Evolutionary conservation across 2,329 filamentous ascomycete genomes (phyloP), one percentile per base, ranked within the genome.

Genomic region (Stachybotrys elegans): DNA sequence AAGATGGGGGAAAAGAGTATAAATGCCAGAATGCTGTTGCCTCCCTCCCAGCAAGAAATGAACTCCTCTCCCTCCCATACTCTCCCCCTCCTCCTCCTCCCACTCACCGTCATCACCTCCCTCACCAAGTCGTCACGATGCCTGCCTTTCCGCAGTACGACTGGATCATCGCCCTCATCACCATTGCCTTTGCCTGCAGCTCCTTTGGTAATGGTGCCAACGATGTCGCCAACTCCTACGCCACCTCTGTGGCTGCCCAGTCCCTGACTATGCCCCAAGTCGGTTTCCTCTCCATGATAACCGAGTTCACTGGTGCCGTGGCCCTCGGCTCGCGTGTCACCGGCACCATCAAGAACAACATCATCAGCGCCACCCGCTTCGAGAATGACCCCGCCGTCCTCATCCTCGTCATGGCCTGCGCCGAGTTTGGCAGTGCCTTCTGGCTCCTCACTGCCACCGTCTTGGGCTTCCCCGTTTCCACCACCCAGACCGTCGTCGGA

Each of bases 161-260:
- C 16, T 39, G 36, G 36, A 22, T 39, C 36, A 13, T 39, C 7
- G 36, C 36, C 36, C 16, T 39, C 19, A 39, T 21, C 20, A 39
- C 36, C 36, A 39, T 39, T 23, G 36, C 36, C 4, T 21, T 39
- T 39, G 22, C 19, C 20, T 17, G 36, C 16, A 39, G 36, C n/a
- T 17, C 36, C 17, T 40, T 34, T 34, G 25, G 27, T 22, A 39
- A 39, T 21, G 54, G 54, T 43, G 55, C 53, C 42, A 57, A 72
- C 63, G 79, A 82, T 78, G 78, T 83, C 43, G 79, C 79, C 54
- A 83, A 83, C 62, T 67, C 73, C 1, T 78, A 75, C 59, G 75
- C 75, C 22, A 74, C 71, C 17, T 71, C 66, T 4, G 71, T 78
- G 25, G 72, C 72, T 13, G 73, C 74, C 4, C 62, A 67, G 21